phyloP scores from a whole-genome alignment of 2,329 filamentous ascomycete genomes.

The Clonostachys rosea region DNA sequence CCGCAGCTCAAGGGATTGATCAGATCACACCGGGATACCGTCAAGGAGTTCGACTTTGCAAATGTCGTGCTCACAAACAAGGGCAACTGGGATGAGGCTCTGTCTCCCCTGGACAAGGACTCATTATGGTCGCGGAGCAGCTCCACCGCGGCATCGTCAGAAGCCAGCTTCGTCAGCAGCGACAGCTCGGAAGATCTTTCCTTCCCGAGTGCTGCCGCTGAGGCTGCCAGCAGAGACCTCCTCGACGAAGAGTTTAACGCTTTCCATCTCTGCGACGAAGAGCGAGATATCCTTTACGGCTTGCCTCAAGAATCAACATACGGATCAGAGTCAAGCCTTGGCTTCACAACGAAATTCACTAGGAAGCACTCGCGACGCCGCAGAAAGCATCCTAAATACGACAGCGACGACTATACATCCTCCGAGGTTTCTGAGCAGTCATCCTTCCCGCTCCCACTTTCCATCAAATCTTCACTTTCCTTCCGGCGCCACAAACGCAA shows the following conservation, averaged over 20 bases:
- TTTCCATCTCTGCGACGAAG: conserved; percentile 27
- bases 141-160: conserved; percentile 15
- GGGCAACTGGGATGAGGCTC: conserved; percentile 77
- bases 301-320: conserved; percentile 25
- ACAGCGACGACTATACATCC: conserved; percentile 9
- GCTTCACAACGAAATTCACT: conserved; percentile 44
- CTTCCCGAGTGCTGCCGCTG: conserved; percentile 47
- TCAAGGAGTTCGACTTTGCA: conserved; percentile 77
- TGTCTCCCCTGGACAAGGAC: conserved; percentile 58
- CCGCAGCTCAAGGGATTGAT: conserved; percentile 68
- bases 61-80: conserved; percentile 63
- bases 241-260: conserved; percentile 30
- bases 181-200: conserved; percentile 31
- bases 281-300: conserved; percentile 19
- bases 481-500: conserved; percentile 2
- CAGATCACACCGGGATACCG: conserved; percentile 57
- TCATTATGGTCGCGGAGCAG: conserved; percentile 30
- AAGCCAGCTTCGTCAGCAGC: conserved; percentile 23
- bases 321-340: conserved; percentile 18
- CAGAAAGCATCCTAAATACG: conserved; percentile 25
- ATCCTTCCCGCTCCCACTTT: conserved; percentile 7
- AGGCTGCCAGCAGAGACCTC: conserved; percentile 46
- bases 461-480: neutral
- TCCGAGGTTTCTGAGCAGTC: conserved; percentile 8
- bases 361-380: conserved; percentile 31